Evolutionary conservation across 345 rosid genomes (phyloP).

Genomic region (Ricinus communis): DNA sequence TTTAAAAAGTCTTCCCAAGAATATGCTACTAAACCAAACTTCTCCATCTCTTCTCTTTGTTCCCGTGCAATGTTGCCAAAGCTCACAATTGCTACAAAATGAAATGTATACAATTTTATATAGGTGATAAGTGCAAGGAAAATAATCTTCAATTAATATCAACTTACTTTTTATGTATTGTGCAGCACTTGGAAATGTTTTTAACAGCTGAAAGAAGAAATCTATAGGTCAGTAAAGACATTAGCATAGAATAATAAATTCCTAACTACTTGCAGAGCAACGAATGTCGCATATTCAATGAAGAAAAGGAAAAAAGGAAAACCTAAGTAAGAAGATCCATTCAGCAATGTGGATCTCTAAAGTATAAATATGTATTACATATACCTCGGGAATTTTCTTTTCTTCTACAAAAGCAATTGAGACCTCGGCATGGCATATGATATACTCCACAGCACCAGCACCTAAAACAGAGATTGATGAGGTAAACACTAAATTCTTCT

Average conservation of each 20-base stretch:
- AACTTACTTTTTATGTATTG: conserved; percentile 73
- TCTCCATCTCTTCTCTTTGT: conserved; percentile 64
- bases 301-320: not conserved
- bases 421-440: conserved; percentile 85
- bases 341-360: not conserved
- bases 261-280: not conserved
- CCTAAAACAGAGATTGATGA: conserved; percentile 45
- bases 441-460: conserved; percentile 87
- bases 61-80: conserved; percentile 72
- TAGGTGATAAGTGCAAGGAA: conserved; percentile 5
- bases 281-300: not conserved
- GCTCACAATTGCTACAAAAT: conserved; percentile 81
- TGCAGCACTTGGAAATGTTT: conserved; percentile 71
- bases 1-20: conserved; percentile 84
- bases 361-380: not conserved
- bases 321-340: not conserved
- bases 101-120: conserved; percentile 18
- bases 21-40: conserved; percentile 55
- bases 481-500: conserved; percentile 2
- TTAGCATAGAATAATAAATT: not conserved
- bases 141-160: conserved; percentile 6
- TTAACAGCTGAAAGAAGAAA: conserved; percentile 57
- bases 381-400: conserved; percentile 86
- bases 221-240: conserved; percentile 18
- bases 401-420: conserved; percentile 88